Evolutionary conservation across 2,329 filamentous ascomycete species (phyloP).

Genomic region (Botrytis cinerea): DNA sequence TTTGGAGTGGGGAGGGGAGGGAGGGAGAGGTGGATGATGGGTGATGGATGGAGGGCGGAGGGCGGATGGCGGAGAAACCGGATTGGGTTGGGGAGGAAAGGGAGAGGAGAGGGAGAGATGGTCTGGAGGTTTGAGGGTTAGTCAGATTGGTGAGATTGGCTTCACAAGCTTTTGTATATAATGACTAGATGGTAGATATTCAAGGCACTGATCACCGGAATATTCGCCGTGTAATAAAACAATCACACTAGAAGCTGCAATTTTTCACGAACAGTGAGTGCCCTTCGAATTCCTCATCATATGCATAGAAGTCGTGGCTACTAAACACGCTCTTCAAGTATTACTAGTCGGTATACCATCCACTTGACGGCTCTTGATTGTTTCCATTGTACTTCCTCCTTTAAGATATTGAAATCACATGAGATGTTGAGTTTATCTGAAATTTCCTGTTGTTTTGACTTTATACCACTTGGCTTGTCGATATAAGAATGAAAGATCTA

Average conservation of each 20-base stretch:
- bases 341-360: background rate
- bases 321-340: background rate
- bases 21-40: background rate
- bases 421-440: background rate
- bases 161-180: background rate
- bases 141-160: too few relatives aligned
- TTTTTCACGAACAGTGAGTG: rapidly evolving
- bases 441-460: background rate
- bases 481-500: background rate
- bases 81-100: background rate
- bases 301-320: background rate
- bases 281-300: background rate
- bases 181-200: background rate
- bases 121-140: background rate
- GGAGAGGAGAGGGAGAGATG: background rate
- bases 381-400: background rate
- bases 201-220: background rate
- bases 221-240: background rate
- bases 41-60: background rate
- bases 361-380: background rate
- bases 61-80: background rate
- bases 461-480: background rate
- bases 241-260: background rate
- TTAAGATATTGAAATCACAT: too few relatives aligned
- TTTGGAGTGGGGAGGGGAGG: background rate